Conservation (phyloP, 2,329 filamentous ascomycete genomes). For the Cercospora sp. region DNA sequence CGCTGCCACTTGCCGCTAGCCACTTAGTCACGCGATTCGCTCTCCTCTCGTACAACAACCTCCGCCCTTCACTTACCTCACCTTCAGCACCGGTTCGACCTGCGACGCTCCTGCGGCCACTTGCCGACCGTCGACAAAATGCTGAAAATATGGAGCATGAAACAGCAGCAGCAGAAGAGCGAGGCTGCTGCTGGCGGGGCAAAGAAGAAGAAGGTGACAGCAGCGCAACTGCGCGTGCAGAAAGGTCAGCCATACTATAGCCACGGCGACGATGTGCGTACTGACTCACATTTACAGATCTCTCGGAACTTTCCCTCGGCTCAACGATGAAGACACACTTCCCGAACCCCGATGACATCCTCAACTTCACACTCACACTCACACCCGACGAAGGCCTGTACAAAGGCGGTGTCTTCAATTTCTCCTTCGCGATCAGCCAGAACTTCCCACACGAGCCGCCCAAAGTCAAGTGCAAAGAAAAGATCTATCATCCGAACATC, state of each 20-base stretch:
- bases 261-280: not conserved
- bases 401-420: constrained; percentile 82
- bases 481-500: constrained; percentile 99
- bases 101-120: not conserved
- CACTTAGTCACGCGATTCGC: constrained; percentile 4
- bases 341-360: constrained; percentile 79
- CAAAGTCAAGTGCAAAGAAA: constrained; percentile 94
- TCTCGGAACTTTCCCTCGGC: constrained; percentile 76
- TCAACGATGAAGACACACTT: constrained; percentile 80
- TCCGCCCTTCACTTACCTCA: not conserved
- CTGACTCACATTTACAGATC: constrained; percentile 55
- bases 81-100: not conserved
- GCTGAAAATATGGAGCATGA: constrained; percentile 99
- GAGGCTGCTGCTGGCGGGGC: constrained; percentile 72
- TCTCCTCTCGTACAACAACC: not conserved
- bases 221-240: constrained; percentile 90
- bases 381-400: constrained; percentile 87
- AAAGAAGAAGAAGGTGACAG: constrained; percentile 98
- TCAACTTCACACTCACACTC: constrained; percentile 80
- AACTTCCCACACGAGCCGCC: constrained; percentile 97
- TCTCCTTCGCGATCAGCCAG: constrained; percentile 88
- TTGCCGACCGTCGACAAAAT: constrained; percentile 57
- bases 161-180: constrained; percentile 91
- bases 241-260: constrained; percentile 65
- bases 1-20: not conserved